These are phyloP conservation scores for Yamadazyma membranifaciens DNA, from an alignment of 1,139 yeast genomes.

Conservation along the genomic window DNA sequence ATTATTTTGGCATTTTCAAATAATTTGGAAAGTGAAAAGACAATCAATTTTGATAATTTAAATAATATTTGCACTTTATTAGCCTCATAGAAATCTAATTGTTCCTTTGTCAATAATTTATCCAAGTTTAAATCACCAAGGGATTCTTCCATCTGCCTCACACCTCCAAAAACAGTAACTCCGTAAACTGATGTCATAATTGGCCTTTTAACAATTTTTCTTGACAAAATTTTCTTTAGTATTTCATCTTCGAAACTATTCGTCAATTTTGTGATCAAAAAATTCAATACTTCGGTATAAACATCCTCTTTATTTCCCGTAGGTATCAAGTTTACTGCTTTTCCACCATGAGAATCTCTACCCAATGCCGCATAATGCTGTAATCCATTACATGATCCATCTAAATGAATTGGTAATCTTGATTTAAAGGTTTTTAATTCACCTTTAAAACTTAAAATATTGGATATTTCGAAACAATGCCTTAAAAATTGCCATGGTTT, in stretches of 20 bases:
- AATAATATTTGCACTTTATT: slow-evolving; percentile 11
- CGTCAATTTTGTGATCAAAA: slow-evolving; percentile 22
- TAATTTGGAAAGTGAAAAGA: slow-evolving; percentile 32
- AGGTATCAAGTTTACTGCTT: slow-evolving; percentile 35
- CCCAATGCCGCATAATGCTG: slow-evolving; percentile 47
- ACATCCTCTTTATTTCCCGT: slow-evolving; percentile 29
- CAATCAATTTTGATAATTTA: slow-evolving; percentile 28
- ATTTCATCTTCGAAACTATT: slow-evolving; percentile 15
- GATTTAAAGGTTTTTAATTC: slow-evolving; percentile 24
- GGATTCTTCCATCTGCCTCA: slow-evolving; percentile 28
- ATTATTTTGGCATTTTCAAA: slow-evolving; percentile 34
- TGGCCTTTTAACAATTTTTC: slow-evolving; percentile 43
- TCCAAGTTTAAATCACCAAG: slow-evolving; percentile 12
- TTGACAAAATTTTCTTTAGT: slow-evolving; percentile 21
- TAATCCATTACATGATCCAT: slow-evolving; percentile 49
- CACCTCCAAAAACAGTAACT: slow-evolving; percentile 40
- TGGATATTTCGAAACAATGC: slow-evolving; percentile 32
- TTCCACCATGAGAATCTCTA: slow-evolving; percentile 37
- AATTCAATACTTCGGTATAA: slow-evolving; percentile 31
- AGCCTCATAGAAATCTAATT: slow-evolving; percentile 3
- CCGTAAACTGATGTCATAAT: slow-evolving; percentile 52
- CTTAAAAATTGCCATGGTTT: slow-evolving; percentile 43
- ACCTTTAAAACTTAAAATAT: slow-evolving; percentile 19
- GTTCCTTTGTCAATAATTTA: slow-evolving; percentile 5
- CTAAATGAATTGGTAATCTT: slow-evolving; percentile 43